These are phyloP conservation scores for Alternaria solani DNA, from an alignment of 2,329 filamentous ascomycete species.

Conservation along the genomic window DNA sequence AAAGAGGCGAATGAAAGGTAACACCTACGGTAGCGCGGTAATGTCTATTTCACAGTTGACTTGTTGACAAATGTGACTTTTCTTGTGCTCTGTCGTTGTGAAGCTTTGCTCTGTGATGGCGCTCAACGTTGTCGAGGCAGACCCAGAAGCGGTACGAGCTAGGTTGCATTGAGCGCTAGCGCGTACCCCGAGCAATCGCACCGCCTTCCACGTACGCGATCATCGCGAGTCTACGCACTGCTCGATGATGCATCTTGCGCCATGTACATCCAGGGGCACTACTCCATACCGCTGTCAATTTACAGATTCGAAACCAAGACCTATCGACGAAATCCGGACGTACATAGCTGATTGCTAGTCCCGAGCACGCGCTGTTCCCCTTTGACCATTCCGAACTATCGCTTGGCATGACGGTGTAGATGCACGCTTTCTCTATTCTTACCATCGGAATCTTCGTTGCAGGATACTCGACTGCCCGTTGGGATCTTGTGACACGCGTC, in stretches of 20 bases:
- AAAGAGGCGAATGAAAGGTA: not conserved
- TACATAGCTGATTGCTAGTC: not conserved
- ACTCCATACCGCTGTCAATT: conserved; percentile 11
- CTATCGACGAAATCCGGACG: not conserved
- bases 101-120: not conserved
- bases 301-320: not conserved
- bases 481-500: conserved; percentile 95
- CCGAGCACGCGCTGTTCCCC: not conserved
- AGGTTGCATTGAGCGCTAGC: conserved; percentile 11
- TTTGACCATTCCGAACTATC: not conserved
- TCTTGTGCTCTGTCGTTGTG: not conserved
- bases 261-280: conserved; percentile 24
- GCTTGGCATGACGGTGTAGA: conserved; percentile 60
- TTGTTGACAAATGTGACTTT: not conserved
- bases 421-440: conserved; percentile 97
- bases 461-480: conserved; percentile 98
- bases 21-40: not conserved
- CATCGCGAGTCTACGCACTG: conserved; percentile 8
- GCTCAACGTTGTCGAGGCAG: conserved; percentile 8
- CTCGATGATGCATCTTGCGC: conserved; percentile 18
- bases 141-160: conserved; percentile 3
- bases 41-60: not conserved
- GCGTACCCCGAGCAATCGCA: conserved; percentile 1
- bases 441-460: conserved; percentile 98
- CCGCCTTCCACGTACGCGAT: conserved; percentile 20